Percentiles rank a stretch among this genome's conserved stretches.
Evolutionary conservation across 1,139 yeast genomes (phyloP).

Genomic region (Suhomyces coccinellae): DNA sequence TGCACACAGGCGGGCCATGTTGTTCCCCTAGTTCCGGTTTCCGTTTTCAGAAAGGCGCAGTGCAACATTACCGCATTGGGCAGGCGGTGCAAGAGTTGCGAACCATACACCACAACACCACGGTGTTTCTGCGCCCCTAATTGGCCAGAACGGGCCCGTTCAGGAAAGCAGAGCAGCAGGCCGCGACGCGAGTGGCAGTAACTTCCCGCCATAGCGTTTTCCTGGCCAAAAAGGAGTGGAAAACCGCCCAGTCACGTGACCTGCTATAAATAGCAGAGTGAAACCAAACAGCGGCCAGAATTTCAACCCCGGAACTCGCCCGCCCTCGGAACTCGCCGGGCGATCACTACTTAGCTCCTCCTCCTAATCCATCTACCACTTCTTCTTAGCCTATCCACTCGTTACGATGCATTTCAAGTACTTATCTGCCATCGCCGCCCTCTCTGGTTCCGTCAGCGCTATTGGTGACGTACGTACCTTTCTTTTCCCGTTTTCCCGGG

Average conservation of each 20-base stretch:
- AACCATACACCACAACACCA: background rate
- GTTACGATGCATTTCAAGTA: slow-evolving; percentile 40
- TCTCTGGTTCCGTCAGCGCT: slow-evolving; percentile 39
- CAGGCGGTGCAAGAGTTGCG: background rate
- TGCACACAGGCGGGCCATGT: background rate
- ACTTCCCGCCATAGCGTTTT: background rate
- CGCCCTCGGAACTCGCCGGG: slow-evolving; percentile 5
- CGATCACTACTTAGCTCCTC: slow-evolving; percentile 4
- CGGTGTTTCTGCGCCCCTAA: background rate
- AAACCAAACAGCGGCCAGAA: slow-evolving; percentile 11
- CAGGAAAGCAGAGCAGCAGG: background rate
- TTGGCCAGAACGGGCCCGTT: background rate
- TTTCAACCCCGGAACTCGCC: slow-evolving; percentile 7
- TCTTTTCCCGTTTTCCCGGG: background rate
- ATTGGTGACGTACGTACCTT: slow-evolving; percentile 44
- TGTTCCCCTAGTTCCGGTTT: background rate
- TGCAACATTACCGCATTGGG: background rate
- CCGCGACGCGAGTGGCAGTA: background rate
- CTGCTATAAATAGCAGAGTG: slow-evolving; percentile 12
- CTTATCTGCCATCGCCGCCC: slow-evolving; percentile 40
- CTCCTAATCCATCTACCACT: background rate
- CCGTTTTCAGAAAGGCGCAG: background rate
- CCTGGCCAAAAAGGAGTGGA: too few species aligned
- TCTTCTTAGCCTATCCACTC: slow-evolving; percentile 10
- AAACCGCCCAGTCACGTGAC: background rate